A percentile compares a stretch with the other conserved stretches of the same genome.
These are phyloP conservation scores for Penicillium silybi DNA, from an alignment of 495 filamentous ascomycete genomes.

Conservation along the genomic window DNA sequence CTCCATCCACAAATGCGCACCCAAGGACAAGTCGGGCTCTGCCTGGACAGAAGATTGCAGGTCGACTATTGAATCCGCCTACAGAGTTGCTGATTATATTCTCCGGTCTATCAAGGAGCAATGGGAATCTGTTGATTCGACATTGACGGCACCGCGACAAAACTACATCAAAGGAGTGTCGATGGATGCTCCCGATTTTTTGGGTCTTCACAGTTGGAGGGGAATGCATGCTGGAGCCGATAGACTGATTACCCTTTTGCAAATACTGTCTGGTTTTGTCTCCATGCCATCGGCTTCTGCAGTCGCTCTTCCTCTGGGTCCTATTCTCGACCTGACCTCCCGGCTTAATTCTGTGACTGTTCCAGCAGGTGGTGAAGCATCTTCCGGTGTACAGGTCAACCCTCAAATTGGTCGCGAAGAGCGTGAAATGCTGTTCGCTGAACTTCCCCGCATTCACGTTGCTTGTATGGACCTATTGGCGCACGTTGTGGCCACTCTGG, in stretches of 20 bases:
- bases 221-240: constrained; percentile 69
- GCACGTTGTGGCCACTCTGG: constrained; percentile 50
- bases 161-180: constrained; percentile 37
- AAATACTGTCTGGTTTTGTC: constrained; percentile 53
- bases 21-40: constrained; percentile 65
- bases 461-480: constrained; percentile 58
- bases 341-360: constrained; percentile 65
- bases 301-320: constrained; percentile 60
- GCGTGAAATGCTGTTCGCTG: constrained; percentile 65
- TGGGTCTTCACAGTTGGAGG: constrained; percentile 63
- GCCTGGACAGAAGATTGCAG: constrained; percentile 69
- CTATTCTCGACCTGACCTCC: constrained; percentile 59
- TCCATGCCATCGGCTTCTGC: constrained; percentile 53
- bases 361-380: constrained; percentile 40
- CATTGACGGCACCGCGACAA: constrained; percentile 20
- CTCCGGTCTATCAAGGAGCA: constrained; percentile 75
- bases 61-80: constrained; percentile 54
- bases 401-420: constrained; percentile 71
- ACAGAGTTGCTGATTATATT: constrained; percentile 66
- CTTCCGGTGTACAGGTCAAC: constrained; percentile 48
- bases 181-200: constrained; percentile 31
- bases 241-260: constrained; percentile 59
- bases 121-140: constrained; percentile 59
- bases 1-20: constrained; percentile 67
- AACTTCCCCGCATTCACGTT: constrained; percentile 69